Evolutionary conservation across 1,139 yeast genomes (phyloP).

Genomic region (Zygosaccharomyces sapae): DNA sequence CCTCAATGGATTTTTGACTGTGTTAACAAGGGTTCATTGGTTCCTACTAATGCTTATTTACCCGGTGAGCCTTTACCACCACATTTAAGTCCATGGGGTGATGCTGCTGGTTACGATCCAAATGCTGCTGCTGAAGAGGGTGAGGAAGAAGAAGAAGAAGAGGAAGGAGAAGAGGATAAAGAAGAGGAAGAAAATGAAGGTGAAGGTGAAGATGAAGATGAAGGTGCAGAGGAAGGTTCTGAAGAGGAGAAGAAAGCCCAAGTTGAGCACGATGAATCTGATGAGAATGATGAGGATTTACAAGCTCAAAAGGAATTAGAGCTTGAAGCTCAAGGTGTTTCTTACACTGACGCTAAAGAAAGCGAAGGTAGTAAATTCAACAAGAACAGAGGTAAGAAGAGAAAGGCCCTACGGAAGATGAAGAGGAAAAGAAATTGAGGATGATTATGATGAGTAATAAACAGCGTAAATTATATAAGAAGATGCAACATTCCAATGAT

Average conservation of each 20-base stretch:
- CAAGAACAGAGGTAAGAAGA: constrained; percentile 38
- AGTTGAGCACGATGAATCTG: constrained; percentile 49
- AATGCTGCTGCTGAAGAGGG: constrained; percentile 48
- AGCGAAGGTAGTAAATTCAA: constrained; percentile 21
- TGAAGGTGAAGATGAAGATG: too few species aligned
- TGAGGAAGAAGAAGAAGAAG: constrained; percentile 50
- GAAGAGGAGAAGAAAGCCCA: constrained; percentile 44
- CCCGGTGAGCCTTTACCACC: constrained; percentile 97
- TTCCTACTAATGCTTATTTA: constrained; percentile 75
- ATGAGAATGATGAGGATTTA: constrained; percentile 54
- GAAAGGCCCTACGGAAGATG: constrained; percentile 47
- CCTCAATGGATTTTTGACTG: constrained; percentile 98
- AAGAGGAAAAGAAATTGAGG: constrained; percentile 81
- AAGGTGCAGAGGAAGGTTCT: constrained; percentile 32
- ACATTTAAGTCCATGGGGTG: constrained; percentile 99
- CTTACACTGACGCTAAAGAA: constrained; percentile 56
- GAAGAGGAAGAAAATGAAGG: constrained; percentile 50
- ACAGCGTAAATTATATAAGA: constrained; percentile 88
- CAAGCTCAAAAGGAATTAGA: constrained; percentile 81
- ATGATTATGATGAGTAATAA: constrained; percentile 97
- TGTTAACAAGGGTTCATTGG: constrained; percentile 69
- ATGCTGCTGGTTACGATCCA: constrained; percentile 85
- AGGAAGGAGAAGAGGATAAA: constrained; percentile 46
- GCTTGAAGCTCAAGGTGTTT: constrained; percentile 83
- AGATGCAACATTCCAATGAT: constrained; percentile 89